Percentiles rank a stretch among this genome's conserved stretches.
Conservation (phyloP, 2,329 filamentous ascomycete genomes). For the Apiospora marii region DNA sequence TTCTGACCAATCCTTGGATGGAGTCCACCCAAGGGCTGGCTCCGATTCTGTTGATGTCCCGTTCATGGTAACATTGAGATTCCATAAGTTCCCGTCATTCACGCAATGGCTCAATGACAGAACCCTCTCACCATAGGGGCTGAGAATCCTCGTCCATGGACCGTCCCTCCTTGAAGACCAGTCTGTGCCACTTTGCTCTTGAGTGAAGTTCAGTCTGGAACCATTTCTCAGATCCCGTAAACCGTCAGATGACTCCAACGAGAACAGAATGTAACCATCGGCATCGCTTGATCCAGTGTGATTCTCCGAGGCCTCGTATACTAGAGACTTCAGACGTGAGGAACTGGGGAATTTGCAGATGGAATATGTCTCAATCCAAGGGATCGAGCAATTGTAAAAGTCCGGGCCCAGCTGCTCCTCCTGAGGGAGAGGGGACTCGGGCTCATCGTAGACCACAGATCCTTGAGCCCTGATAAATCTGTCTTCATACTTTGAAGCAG, state of each 20-base stretch:
- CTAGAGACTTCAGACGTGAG: background rate
- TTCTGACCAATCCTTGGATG: no score
- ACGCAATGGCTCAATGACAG: background rate
- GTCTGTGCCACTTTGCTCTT: background rate
- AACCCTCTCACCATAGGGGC: no score
- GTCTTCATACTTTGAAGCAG: no score
- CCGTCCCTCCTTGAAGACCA: background rate
- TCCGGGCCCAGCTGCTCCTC: background rate
- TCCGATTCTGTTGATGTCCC: background rate
- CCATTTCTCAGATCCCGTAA: rapidly evolving
- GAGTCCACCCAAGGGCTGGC: no score
- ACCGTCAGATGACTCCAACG: background rate
- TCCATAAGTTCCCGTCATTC: background rate
- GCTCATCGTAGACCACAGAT: background rate
- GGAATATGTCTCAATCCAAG: background rate
- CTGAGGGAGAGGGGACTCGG: background rate
- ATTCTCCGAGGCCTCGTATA: background rate
- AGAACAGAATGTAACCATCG: background rate
- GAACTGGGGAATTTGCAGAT: background rate
- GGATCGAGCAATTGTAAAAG: background rate
- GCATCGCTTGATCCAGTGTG: no score
- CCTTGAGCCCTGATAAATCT: no score
- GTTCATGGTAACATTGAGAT: background rate
- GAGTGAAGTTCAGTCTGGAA: background rate
- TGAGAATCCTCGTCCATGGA: background rate